Conservation (phyloP, 345 rosid genomes). For the Mercurialis annua region DNA sequence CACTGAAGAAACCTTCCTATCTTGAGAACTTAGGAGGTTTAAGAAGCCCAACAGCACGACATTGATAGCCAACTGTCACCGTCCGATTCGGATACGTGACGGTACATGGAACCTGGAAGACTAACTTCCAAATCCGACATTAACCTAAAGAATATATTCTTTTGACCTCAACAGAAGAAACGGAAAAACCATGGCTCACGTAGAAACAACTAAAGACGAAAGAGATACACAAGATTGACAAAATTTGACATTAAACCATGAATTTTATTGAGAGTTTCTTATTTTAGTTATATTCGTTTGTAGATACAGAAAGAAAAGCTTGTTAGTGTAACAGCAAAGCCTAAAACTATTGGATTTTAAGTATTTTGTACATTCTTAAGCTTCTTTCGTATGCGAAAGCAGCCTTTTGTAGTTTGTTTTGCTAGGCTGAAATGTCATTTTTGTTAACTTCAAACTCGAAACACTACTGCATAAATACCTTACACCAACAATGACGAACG, state of each 20-base stretch:
- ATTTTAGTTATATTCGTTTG: slow-evolving; percentile 15
- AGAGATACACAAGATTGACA: slow-evolving; percentile 13
- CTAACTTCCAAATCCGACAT: too few relatives aligned
- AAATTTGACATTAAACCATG: slow-evolving; percentile 16
- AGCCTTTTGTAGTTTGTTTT: too few relatives aligned
- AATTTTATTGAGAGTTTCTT: slow-evolving; percentile 5
- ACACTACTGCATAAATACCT: too few relatives aligned
- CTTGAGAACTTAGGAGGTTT: slow-evolving; percentile 53
- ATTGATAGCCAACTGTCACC: slow-evolving; percentile 31
- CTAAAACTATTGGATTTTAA: slow-evolving; percentile 17
- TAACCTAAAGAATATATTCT: too few relatives aligned
- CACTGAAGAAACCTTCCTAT: slow-evolving; percentile 55
- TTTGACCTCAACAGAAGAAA: too few relatives aligned
- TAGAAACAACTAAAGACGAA: not conserved
- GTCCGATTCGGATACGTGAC: too few relatives aligned
- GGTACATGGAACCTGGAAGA: too few relatives aligned
- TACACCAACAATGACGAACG: too few relatives aligned
- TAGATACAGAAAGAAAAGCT: slow-evolving; percentile 21
- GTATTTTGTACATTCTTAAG: slow-evolving; percentile 18
- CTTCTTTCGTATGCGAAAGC: slow-evolving; percentile 11
- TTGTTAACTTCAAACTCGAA: too few relatives aligned
- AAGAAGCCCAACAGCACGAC: slow-evolving; percentile 73
- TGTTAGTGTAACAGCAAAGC: not conserved
- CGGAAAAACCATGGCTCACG: not conserved
- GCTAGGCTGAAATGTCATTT: slow-evolving; percentile 17